Evolutionary conservation across 2,329 filamentous ascomycete genomes (phyloP), one percentile per base, ranked within the genome.

Genomic region (Davidsoniella australis): DNA sequence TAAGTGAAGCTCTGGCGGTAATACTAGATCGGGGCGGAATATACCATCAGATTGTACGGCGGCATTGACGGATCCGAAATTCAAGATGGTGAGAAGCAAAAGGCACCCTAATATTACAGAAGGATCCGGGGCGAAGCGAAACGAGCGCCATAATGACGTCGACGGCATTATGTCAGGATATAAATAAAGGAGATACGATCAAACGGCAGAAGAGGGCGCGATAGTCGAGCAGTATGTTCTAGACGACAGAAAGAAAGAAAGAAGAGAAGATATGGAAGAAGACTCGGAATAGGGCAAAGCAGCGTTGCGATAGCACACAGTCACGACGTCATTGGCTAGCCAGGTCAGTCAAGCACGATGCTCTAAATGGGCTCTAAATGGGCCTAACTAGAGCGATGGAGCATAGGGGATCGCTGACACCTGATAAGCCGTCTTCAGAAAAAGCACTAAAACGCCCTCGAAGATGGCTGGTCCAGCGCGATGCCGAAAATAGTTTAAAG

Each of bases 91-190:
- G 26, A 33, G 26, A 33, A 12, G 10, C 26, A 33, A 12, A 33
- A 33, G 43, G 64, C 62, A 41, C 20, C 64, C 59, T 18, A 66
- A 58, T 17, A 68, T 63, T 51, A 64, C 66, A 17, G 73, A 68
- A 57, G 78, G 64, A 56, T 78, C 76, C 48, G 86, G 72, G 64
- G 84, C 78, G 20, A 78, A 80, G 54, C 85, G 64, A 52, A 85
- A 16, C 38, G 48, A 48, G 18, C 18, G 14, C 12, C n/a, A 18
- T 37, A 23, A 33, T 37, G 37, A 33, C n/a, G 18, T 16, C 12
- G 18, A 16, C 33, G 24, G 37, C 8, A 48, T 33, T 23, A 41
- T 41, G 46, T n/a, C 9, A 39, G 36, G 4, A n/a, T 17, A 29
- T 12, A 29, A 12, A 39, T 20, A 24, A 14, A 24, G 12, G 39